A percentile compares a stretch with the other conserved stretches of the same genome.
Conservation (phyloP, 768 basidiomycete genomes). For the Mrakia gelida region DNA sequence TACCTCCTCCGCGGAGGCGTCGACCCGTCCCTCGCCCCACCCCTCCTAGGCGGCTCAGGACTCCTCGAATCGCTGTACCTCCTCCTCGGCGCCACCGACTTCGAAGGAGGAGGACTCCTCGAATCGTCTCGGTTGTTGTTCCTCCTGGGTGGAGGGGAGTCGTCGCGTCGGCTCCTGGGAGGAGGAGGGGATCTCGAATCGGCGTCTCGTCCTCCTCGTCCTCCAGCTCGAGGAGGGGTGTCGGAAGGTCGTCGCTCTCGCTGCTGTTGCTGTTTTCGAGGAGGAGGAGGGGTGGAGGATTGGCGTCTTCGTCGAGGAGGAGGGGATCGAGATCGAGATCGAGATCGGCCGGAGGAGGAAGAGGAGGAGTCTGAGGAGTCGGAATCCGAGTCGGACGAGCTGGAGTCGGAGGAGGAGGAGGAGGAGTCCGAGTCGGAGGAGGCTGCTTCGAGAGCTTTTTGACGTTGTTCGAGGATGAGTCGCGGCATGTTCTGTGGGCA, state of each 20-base stretch:
- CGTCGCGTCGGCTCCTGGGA: constrained; percentile 6
- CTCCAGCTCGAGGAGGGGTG: constrained; percentile 11
- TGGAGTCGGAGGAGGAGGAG: constrained; percentile 33
- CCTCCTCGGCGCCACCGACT: background rate
- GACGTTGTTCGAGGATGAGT: constrained; percentile 88
- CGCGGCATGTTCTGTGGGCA: constrained; percentile 73
- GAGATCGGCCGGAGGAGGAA: constrained; percentile 35
- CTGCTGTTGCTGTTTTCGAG: background rate
- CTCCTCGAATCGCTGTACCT: constrained; percentile 6
- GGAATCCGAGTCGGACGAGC: constrained; percentile 35
- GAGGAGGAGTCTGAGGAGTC: constrained; percentile 35
- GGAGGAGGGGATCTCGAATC: constrained; percentile 29
- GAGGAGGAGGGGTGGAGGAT: constrained; percentile 6
- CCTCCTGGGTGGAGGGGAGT: constrained; percentile 36
- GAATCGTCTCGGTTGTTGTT: constrained; percentile 15
- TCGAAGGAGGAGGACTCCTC: constrained; percentile 37
- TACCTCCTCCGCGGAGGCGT: constrained; percentile 18
- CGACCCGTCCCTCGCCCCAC: constrained; percentile 1
- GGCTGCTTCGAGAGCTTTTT: constrained; percentile 73
- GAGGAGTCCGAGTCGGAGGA: constrained; percentile 42
- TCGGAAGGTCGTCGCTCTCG: background rate
- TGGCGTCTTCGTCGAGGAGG: constrained; percentile 27
- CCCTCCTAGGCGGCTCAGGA: background rate
- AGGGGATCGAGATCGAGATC: constrained; percentile 16
- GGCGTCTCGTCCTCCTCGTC: background rate